Base-by-base conservation (phyloP, 176 grass and related monocot species). In the Metroxylon sagu region DNA sequence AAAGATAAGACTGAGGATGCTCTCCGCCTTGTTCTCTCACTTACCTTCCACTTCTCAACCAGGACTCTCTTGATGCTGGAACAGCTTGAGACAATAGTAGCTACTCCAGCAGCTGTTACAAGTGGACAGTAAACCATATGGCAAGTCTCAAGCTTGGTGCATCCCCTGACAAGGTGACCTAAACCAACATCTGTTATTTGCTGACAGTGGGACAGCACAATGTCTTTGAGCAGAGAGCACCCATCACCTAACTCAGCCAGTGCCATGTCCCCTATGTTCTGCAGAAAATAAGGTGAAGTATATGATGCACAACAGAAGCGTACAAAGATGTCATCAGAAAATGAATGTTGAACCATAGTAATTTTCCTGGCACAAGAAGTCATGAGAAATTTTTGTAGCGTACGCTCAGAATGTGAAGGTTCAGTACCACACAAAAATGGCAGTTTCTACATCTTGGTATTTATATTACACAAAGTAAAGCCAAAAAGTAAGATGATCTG, bases 11-110 rank as follows among this genome's bases (percentile, higher is more conserved):
- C 50, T 0, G 79, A 64, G 51, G 76, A 71, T 16, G 76, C 90
- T 62, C 77, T 82, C 58, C 90, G 80, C 14, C 63, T 65, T 3
- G 90, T 89, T 76, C 90, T 84, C 54, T 89, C 67, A 19, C 85
- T 89, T 61, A 86, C 79, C 69, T 95, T 95, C 66, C 80, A 73
- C 68, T 84, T 83, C 77, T 95, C 90, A 3, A 95, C 76, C 0
- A 89, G 76, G 61, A 95, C 67, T 49, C 84, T 89, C 69, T 89
- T 95, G 73, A 95, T 54, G 71, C 73, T 81, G 56, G 82, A 21
- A 79, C 83, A 87, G 64, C 74, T 74, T 0, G 90, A 89, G 60
- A 89, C 19, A 3, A 95, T 15, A 1, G 86, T 95, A 2, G 90
- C 86, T n/a, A 95, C 76, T 23, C 90, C 86, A 8, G 74, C 64